phyloP scores from a whole-genome alignment of 2,329 filamentous ascomycete genomes.

The Blastomyces silverae region DNA sequence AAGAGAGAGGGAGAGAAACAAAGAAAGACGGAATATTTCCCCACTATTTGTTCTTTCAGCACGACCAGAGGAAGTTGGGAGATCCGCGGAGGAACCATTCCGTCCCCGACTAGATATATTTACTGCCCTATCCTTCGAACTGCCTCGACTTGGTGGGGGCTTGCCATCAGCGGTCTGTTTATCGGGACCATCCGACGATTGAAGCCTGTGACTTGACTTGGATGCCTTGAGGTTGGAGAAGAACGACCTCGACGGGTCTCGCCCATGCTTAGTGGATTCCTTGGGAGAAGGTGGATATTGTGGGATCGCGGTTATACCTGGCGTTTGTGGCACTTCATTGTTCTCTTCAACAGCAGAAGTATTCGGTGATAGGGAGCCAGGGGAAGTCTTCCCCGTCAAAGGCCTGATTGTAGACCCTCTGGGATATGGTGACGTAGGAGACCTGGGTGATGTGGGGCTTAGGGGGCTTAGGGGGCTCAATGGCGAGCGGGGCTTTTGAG shows the following conservation, averaged over 20 bases:
- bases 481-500: constrained; percentile 8
- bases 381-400: constrained; percentile 32
- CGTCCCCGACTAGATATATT: constrained; percentile 30
- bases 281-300: constrained; percentile 41
- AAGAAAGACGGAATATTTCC: constrained; percentile 14
- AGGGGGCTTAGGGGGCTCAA: constrained; percentile 16
- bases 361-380: constrained; percentile 28
- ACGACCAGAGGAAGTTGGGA: constrained; percentile 31
- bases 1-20: not conserved
- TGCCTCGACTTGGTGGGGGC: constrained; percentile 37
- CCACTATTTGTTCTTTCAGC: constrained; percentile 29
- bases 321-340: constrained; percentile 30
- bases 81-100: constrained; percentile 40
- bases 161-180: constrained; percentile 32
- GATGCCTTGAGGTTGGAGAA: constrained; percentile 44
- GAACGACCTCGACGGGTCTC: constrained; percentile 43
- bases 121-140: constrained; percentile 39
- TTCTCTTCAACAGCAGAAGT: constrained; percentile 23
- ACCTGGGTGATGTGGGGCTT: constrained; percentile 18
- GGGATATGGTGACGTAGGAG: constrained; percentile 18
- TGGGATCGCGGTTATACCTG: constrained; percentile 42
- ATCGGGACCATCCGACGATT: constrained; percentile 36
- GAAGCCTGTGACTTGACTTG: constrained; percentile 40
- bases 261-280: constrained; percentile 36
- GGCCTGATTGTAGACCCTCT: constrained; percentile 35